Base-by-base conservation (phyloP, 106 monocot species). In the Vanilla planifolia region DNA sequence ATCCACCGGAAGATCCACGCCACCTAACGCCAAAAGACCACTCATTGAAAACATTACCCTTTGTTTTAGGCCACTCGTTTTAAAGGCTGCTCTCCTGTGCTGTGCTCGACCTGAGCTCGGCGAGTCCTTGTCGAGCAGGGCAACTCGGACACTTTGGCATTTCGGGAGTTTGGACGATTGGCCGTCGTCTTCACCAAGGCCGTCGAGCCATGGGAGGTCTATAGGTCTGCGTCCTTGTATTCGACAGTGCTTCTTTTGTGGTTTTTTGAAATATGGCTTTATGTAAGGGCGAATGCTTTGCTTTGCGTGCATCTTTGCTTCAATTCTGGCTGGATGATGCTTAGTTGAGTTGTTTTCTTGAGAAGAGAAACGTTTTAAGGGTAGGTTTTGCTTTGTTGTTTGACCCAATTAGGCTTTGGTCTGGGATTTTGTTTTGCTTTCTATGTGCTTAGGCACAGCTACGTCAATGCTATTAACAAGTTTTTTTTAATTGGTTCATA, bases 61-160 rank as follows among this genome's bases (percentile, higher is more conserved):
- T 13, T 20, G n/a, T 46, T 21, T 46, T 20, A 19, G 15, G 6
- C 9, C n/a, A 46, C 0, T 21, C 2, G n/a, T n/a, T n/a, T n/a
- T n/a, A n/a, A 46, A 47, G 1, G 47, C 19, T 2, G 47, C 3
- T 21, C 0, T 1, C n/a, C n/a, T 47, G 21, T 47, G 2, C n/a
- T 20, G 21, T 47, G 8, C 47, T 8, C n/a, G 47, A 17, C 20
- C 13, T 21, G 47, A 8, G 21, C n/a, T 45, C 16, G 45, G 4
- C 11, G 45, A 21, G 47, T 47, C 7, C 19, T 47, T 47, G 21
- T 47, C 19, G 4, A 0, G 47, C 47, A 47, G 47, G 47, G 47
- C 47, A 47, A 47, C 47, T 47, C 47, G 4, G 3, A 47, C 8
- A 47, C 47, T 47, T 47, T 47, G 47, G 47, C 47, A 47, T 47